These are phyloP conservation scores for Syzygium syzygioides DNA, from an alignment of 441 rosid genomes.

Conservation along the genomic window DNA sequence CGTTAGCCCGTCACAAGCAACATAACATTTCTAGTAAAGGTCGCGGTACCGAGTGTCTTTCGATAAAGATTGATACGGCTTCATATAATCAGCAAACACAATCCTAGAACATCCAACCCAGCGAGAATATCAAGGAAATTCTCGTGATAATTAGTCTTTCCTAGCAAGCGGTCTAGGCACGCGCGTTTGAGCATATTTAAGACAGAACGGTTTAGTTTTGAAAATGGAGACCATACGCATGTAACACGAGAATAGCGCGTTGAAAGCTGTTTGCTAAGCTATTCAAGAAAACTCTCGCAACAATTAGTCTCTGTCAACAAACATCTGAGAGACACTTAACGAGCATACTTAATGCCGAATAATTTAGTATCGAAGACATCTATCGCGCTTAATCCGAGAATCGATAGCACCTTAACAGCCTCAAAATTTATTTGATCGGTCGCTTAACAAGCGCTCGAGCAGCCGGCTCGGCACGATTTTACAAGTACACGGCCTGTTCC, in stretches of 20 bases:
- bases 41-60: neutral
- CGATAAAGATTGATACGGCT: neutral
- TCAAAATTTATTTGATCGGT: neutral
- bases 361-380: neutral
- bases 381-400: rapidly evolving
- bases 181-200: rapidly evolving
- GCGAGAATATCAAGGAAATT: neutral
- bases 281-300: rapidly evolving
- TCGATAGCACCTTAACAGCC: neutral
- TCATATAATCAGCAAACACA: neutral
- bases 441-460: neutral
- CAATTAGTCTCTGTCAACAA: rapidly evolving
- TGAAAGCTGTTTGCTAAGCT: too few species aligned
- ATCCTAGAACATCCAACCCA: rapidly evolving
- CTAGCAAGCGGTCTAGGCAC: neutral
- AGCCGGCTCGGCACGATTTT: too few species aligned
- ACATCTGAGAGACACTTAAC: rapidly evolving
- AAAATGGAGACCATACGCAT: too few species aligned
- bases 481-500: too few species aligned
- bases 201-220: neutral
- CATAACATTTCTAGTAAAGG: neutral
- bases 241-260: too few species aligned
- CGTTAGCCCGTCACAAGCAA: rapidly evolving
- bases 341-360: neutral
- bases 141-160: neutral